Evolutionary conservation across 257 asterid genomes (phyloP).

Genomic region (Petunia secreta): DNA sequence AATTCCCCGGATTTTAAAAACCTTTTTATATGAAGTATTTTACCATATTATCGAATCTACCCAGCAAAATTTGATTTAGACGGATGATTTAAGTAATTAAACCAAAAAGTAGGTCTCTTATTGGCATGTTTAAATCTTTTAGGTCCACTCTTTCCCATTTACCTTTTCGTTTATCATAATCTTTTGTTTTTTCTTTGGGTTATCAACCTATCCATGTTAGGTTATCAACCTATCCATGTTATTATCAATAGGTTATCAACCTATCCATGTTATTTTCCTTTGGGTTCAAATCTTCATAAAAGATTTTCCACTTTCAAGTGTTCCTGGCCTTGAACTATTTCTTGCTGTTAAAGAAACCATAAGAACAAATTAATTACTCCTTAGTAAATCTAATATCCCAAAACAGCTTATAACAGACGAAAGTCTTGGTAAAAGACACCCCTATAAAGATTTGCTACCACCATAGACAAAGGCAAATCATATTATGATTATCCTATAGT

Average conservation of each 20-base stretch:
- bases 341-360: neutral
- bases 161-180: neutral
- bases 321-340: neutral
- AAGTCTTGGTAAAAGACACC: neutral
- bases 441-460: constrained; percentile 9
- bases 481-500: neutral
- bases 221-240: neutral
- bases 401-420: neutral
- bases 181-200: neutral
- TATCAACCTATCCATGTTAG: neutral
- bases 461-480: neutral
- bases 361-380: neutral
- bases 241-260: constrained; percentile 16
- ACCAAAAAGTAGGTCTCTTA: too few relatives aligned
- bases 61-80: too few relatives aligned
- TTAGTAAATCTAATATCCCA: neutral
- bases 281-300: constrained; percentile 23
- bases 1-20: too few relatives aligned
- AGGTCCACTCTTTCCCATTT: constrained; percentile 18
- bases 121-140: neutral
- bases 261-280: constrained; percentile 5
- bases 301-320: constrained; percentile 32
- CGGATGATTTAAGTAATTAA: too few relatives aligned
- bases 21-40: too few relatives aligned
- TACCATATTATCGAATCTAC: too few relatives aligned